Evolutionary conservation across 2,329 filamentous ascomycete species (phyloP).

Genomic region (Aspergillus sp.): DNA sequence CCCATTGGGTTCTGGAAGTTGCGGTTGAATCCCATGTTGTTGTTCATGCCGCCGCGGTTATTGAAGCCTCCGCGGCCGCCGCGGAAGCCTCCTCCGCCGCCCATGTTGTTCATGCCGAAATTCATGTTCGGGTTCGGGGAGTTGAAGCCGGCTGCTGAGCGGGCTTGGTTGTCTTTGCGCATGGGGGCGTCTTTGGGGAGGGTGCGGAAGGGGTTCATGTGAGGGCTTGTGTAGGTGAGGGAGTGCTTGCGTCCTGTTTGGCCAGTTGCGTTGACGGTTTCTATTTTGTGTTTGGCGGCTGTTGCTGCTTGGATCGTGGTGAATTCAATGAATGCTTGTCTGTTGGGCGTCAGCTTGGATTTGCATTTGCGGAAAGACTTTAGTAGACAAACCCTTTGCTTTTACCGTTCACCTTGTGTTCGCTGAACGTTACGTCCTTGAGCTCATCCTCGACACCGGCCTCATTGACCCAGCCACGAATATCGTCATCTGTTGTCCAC

Average conservation of each 20-base stretch:
- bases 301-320: constrained; percentile 75
- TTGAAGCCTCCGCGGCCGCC: constrained; percentile 41
- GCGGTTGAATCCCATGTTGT: constrained; percentile 48
- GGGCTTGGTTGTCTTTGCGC: constrained; percentile 56
- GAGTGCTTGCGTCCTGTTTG: constrained; percentile 59
- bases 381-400: constrained; percentile 70
- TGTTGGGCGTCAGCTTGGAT: constrained; percentile 18
- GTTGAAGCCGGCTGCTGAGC: constrained; percentile 42
- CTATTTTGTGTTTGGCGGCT: constrained; percentile 74
- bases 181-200: constrained; percentile 79
- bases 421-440: constrained; percentile 90
- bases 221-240: constrained; percentile 68
- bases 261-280: constrained; percentile 52
- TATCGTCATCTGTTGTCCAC: constrained; percentile 95
- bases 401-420: constrained; percentile 98
- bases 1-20: constrained; percentile 43
- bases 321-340: constrained; percentile 79
- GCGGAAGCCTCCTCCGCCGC: constrained; percentile 45
- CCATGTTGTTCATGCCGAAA: constrained; percentile 33
- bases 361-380: background rate
- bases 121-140: constrained; percentile 35
- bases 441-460: constrained; percentile 78
- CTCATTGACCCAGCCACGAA: constrained; percentile 76
- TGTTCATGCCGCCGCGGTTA: constrained; percentile 22
- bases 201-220: constrained; percentile 81